Base-by-base conservation (phyloP, 2,329 filamentous ascomycete genomes). In the Ilyonectria robusta region DNA sequence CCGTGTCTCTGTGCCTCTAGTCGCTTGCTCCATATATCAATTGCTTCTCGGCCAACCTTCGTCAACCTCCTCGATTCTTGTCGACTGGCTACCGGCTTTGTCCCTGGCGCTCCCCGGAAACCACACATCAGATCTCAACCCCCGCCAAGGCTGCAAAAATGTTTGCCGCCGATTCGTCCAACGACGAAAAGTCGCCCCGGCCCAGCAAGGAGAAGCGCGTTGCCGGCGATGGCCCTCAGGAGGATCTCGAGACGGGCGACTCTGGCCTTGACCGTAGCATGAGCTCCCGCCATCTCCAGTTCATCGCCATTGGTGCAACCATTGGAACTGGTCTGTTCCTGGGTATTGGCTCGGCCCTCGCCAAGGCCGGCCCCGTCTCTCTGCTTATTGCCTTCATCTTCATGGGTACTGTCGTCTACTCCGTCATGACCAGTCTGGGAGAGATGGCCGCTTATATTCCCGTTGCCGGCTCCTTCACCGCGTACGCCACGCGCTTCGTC, bases 361-460 rank as follows among this genome's bases (percentile, higher is more conserved):
- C 88, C 64, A 88, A 85, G 55, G 86, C 89, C 10, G 92, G 92
- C 0, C 92, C 92, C 10, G 88, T 88, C 1, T 89, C 90, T 33
- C 87, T 89, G 42, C 84, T 94, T 53, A 86, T 94, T 70, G 91
- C 89, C 54, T 94, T 92, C 76, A 76, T 88, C 65, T 91, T 92
- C 69, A 86, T 94, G 76, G 93, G 92, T 58, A 84, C 88, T 17
- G 87, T 95, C 65, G 88, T 95, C 54, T 95, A 88, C 83, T 90
- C 90, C 5, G 90, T 95, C 80, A 94, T 95, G 91, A 85, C 86
- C 54, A 86, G 86, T 51, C 82, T 92, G 35, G 89, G 88, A 56
- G 90, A 97, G 81, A 92, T 96, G 86, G 91, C 93, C 10, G 91
- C 93, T 11, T 94, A 91, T 73, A 90, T 95, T 31, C 94, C 94